Base-by-base conservation (phyloP, 2,329 filamentous ascomycete genomes). In the Fusarium fracticaudum region DNA sequence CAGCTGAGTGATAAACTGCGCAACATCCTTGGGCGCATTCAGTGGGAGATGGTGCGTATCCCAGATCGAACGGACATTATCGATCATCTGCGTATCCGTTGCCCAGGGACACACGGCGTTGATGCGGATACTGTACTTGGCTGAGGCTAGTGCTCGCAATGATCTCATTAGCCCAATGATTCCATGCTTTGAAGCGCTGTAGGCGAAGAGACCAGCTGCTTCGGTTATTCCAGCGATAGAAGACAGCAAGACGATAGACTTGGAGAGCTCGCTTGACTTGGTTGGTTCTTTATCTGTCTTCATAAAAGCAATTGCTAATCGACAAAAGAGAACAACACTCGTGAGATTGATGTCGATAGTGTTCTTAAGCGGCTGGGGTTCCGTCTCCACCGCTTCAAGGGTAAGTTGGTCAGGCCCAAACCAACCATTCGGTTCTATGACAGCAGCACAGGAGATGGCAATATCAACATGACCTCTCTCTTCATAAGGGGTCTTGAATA, bases 71-170 rank as follows among this genome's bases (percentile, higher is more conserved):
- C 60, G 54, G 1, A 64, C 55, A 9, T 26, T 61, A 4, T 64
- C 43, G 4, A 64, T 64, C 61, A 64, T 35, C 40, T 64, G 61
- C 6, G 61, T 64, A 9, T 64, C 55, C 4, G 61, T 64, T 0
- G 35, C 61, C 61, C 61, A 64, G n/a, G 61, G 61, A 31, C 61
- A 64, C 7, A 61, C 55, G 2, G 20, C 29, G 5, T 64, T 64
- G 12, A 64, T n/a, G 4, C 55, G 61, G 8, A 64, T 37, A 1
- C 2, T 33, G 1, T 48, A 61, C 0, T 61, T 61, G 0, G 18
- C 9, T 37, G 12, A 11, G 5, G 29, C 18, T 1, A 47, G 18
- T 0, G 54, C 61, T 4, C 61, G n/a, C 1, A 64, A n/a, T 2
- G 61, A 64, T 8, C 61, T 31, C 61, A 64, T 48, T 0, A 64